These are phyloP conservation scores for Linum usitatissimum DNA, from an alignment of 345 rosid genomes.

Conservation along the genomic window DNA sequence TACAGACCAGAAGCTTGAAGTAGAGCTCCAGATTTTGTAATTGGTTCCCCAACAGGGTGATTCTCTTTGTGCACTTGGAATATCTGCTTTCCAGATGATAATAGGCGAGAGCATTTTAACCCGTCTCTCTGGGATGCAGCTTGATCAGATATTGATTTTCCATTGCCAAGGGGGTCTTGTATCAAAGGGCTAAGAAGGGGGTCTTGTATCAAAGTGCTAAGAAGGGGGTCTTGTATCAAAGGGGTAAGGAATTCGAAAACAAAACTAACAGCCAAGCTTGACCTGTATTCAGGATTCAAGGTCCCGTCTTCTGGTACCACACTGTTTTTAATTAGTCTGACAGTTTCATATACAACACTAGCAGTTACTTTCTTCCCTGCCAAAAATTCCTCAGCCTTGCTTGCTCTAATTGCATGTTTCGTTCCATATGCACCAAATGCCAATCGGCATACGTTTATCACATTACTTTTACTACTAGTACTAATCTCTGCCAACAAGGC, in stretches of 20 bases:
- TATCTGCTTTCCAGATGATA: conserved; percentile 54
- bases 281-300: conserved; percentile 35
- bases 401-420: conserved; percentile 60
- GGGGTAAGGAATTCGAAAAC: conserved; percentile 54
- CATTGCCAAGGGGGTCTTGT: no score
- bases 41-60: conserved; percentile 60
- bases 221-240: conserved; percentile 25
- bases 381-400: conserved; percentile 43
- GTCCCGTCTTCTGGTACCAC: conserved; percentile 47
- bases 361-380: conserved; percentile 41
- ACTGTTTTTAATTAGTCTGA: conserved; percentile 31
- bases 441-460: conserved; percentile 38
- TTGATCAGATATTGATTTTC: no score
- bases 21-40: conserved; percentile 49
- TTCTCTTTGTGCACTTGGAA: conserved; percentile 35
- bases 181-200: conserved; percentile 38
- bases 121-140: no score
- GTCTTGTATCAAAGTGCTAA: conserved; percentile 28
- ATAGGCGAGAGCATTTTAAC: conserved; percentile 23
- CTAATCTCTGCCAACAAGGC: conserved; percentile 59
- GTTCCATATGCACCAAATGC: conserved; percentile 82
- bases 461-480: conserved; percentile 24
- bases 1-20: conserved; percentile 87
- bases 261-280: conserved; percentile 71
- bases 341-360: conserved; percentile 42